Conservation (phyloP, 352 stramenopile species). For the Pythium insidiosum region DNA sequence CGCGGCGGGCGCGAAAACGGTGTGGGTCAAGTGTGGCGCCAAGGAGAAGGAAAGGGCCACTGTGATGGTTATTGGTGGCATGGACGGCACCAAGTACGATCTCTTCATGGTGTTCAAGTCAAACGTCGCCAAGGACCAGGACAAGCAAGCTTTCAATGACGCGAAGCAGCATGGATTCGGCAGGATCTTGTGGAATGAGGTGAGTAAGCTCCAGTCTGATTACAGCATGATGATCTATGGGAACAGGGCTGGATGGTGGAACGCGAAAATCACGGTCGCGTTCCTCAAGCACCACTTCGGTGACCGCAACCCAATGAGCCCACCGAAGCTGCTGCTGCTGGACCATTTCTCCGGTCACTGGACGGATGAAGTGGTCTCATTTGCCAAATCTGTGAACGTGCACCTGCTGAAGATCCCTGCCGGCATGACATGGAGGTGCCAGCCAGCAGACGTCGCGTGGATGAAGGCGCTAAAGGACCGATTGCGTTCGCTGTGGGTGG, state of each 20-base stretch:
- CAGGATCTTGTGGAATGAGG: slow-evolving; percentile 9
- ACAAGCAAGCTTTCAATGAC: not conserved
- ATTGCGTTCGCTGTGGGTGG: too few species aligned
- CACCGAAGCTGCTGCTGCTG: slow-evolving; percentile 7
- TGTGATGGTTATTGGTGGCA: slow-evolving; percentile 8
- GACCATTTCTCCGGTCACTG: slow-evolving; percentile 10
- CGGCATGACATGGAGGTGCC: too few species aligned
- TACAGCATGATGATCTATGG: slow-evolving; percentile 11
- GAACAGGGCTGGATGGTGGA: slow-evolving; percentile 18
- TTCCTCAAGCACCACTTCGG: slow-evolving; percentile 14
- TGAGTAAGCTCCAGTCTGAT: slow-evolving; percentile 6
- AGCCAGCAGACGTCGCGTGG: too few species aligned
- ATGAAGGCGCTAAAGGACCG: too few species aligned
- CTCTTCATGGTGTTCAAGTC: slow-evolving; percentile 19
- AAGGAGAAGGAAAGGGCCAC: slow-evolving; percentile 16
- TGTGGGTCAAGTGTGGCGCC: slow-evolving; percentile 14
- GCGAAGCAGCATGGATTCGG: slow-evolving; percentile 17
- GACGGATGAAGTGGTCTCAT: too few species aligned
- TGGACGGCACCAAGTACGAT: slow-evolving; percentile 6
- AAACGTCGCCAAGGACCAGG: not conserved
- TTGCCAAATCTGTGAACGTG: slow-evolving; percentile 3
- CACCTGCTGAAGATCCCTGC: slow-evolving; percentile 9
- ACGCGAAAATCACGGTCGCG: slow-evolving; percentile 1
- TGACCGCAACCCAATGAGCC: not conserved
- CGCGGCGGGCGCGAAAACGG: slow-evolving; percentile 2